phyloP scores from a whole-genome alignment of 192 early-diverging fungal species.

The Umbelopsis sp. region DNA sequence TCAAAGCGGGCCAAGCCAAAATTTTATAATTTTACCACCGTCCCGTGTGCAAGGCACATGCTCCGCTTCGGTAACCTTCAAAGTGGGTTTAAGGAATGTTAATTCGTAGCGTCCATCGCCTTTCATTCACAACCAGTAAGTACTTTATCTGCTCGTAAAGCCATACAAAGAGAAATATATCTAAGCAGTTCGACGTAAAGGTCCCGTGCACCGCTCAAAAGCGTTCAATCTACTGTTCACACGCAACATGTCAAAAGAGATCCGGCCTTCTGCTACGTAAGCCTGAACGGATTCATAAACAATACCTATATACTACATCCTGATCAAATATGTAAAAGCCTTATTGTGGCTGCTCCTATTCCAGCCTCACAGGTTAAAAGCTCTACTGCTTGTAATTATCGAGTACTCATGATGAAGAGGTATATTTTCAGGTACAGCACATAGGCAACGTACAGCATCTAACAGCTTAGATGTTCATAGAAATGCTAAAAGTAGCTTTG shows the following conservation, averaged over 20 bases:
- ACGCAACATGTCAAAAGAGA: conserved; percentile 15
- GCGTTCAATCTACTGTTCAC: background rate
- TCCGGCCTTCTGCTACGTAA: conserved; percentile 33
- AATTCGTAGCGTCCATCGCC: background rate
- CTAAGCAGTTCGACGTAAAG: too few species aligned
- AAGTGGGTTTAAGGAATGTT: background rate
- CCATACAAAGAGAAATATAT: background rate
- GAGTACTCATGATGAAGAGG: conserved; percentile 34
- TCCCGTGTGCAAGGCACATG: conserved; percentile 18
- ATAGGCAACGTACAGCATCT: background rate
- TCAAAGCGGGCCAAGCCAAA: background rate
- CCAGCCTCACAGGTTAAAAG: background rate
- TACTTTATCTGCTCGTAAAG: background rate
- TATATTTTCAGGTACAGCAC: background rate
- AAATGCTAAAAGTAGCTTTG: conserved; percentile 46
- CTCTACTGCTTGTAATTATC: conserved; percentile 14
- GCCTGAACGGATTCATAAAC: background rate
- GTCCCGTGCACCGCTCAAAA: too few species aligned
- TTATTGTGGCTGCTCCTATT: conserved; percentile 32
- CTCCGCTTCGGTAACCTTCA: background rate
- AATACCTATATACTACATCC: background rate
- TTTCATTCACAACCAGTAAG: conserved; percentile 2
- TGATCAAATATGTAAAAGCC: background rate
- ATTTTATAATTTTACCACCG: background rate
- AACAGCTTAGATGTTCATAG: conserved; percentile 16